Base-by-base conservation (phyloP, 345 rosid species). In the Eucalyptus pauciflora region DNA sequence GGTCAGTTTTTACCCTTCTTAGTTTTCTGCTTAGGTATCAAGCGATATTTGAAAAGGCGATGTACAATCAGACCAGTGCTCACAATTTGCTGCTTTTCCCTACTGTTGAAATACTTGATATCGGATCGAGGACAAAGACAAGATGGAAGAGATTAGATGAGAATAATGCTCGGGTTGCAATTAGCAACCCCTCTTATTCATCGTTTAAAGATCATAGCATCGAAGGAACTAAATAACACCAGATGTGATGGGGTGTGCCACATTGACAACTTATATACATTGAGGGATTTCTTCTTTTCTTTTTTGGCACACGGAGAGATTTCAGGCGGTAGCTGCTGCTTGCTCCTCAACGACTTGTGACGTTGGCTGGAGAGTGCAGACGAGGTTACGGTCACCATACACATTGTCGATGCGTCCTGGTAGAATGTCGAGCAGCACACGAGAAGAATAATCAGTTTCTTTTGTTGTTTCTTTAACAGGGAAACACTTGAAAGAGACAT, bases 381-480 rank as follows among this genome's bases (percentile, higher is more conserved):
- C 89, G 89, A 98, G 96, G 91, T 98, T 96, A 94, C 99, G 97
- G 92, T 98, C 99, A 50, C 99, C 99, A 69, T 98, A 97, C 52
- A 98, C 99, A 86, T 98, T 98, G 94, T 97, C 99, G 58, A 97
- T 97, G 25, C 99, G 99, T 56, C 99, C 99, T 96, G 91, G 86
- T 10, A 86, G 76, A 50, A 33, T 41, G 56, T 37, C 56, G 5
- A 76, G 85, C 41, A 87, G 50, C 89, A 91, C 43, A 56, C 16
- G 8, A 25, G 9, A 86, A 87, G 62, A 54, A 71, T 29, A 41
- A 22, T 87, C 41, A 80, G 27, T 33, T 45, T 41, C 85, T 76
- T 20, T 11, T 37, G 85, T 41, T 41, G 6, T 20, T 76, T 6
- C 24, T 76, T 76, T 76, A 43, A 43, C 48, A 20, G 85, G 29